Conservation (phyloP, 2,329 filamentous ascomycete species). For the Aspergillus calidoustus region DNA sequence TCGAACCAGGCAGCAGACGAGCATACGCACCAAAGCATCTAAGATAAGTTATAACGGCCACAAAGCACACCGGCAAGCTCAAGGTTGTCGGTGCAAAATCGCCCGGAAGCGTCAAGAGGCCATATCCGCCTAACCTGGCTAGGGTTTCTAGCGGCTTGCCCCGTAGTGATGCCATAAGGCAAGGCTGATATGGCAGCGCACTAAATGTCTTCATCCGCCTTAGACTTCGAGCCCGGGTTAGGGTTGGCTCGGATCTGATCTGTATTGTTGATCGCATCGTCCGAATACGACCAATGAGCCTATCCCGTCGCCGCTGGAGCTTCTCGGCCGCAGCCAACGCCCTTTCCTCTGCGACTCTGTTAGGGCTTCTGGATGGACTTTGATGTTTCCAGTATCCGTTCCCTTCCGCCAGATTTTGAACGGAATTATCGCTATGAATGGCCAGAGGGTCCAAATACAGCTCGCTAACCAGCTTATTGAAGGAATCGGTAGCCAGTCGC, state of each 20-base stretch:
- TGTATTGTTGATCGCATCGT: conserved; percentile 41
- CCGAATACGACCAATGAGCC: conserved; percentile 37
- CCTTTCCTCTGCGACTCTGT: conserved; percentile 4
- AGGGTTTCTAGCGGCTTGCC: conserved; percentile 47
- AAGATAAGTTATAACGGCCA: conserved; percentile 45
- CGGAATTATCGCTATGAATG: conserved; percentile 8
- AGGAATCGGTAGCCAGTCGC: conserved; percentile 31
- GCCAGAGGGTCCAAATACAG: conserved; percentile 29
- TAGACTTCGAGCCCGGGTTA: conserved; percentile 29
- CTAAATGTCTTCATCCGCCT: conserved; percentile 48
- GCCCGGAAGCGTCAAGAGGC: conserved; percentile 41
- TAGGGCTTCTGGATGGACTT: not conserved
- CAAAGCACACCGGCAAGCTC: conserved; percentile 49
- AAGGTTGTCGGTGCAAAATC: conserved; percentile 45
- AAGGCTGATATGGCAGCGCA: conserved; percentile 32
- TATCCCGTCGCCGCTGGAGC: conserved; percentile 23
- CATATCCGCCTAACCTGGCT: conserved; percentile 49
- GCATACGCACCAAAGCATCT: conserved; percentile 38
- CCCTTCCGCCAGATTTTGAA: not conserved
- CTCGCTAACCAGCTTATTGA: conserved; percentile 35
- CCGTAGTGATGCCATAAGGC: conserved; percentile 39
- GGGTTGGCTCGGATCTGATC: conserved; percentile 25
- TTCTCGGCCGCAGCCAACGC: conserved; percentile 7
- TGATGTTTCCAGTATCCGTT: conserved; percentile 3
- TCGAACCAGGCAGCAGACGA: conserved; percentile 13